Evolutionary conservation across 1,139 yeast species (phyloP).

Genomic region (Ogataea hybrid): DNA sequence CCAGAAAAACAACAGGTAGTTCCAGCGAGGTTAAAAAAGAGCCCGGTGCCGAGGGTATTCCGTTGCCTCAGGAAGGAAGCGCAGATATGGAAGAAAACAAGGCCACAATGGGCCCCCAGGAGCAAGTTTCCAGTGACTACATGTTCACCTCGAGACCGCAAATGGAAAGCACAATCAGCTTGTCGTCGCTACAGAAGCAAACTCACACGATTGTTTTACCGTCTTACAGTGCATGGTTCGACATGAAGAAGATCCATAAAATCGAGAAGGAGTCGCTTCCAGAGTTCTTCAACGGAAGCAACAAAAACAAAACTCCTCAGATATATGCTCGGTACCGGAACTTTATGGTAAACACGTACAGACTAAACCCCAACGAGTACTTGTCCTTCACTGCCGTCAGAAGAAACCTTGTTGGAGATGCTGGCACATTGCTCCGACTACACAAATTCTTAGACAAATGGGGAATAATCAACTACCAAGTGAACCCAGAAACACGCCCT

Average conservation of each 20-base stretch:
- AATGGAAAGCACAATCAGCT: slow-evolving; percentile 17
- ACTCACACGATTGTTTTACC: slow-evolving; percentile 91
- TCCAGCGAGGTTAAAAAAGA: neutral
- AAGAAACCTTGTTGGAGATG: slow-evolving; percentile 94
- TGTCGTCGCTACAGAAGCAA: slow-evolving; percentile 42
- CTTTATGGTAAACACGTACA: slow-evolving; percentile 89
- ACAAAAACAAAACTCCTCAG: slow-evolving; percentile 73
- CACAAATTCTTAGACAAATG: slow-evolving; percentile 89
- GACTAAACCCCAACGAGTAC: slow-evolving; percentile 91
- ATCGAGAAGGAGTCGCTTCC: slow-evolving; percentile 76
- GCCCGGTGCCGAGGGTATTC: neutral
- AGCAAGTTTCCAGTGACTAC: slow-evolving; percentile 1
- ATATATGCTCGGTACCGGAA: slow-evolving; percentile 86
- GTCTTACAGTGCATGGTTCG: slow-evolving; percentile 91
- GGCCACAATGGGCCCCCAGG: neutral
- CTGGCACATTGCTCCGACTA: slow-evolving; percentile 86
- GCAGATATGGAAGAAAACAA: neutral
- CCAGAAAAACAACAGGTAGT: neutral
- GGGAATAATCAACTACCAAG: slow-evolving; percentile 97
- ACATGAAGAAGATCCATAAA: slow-evolving; percentile 63
- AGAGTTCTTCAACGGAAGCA: slow-evolving; percentile 79
- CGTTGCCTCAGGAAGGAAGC: neutral
- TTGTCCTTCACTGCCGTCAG: slow-evolving; percentile 92
- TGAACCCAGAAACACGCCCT: slow-evolving; percentile 65
- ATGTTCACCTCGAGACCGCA: slow-evolving; percentile 3